phyloP scores from a whole-genome alignment of 192 early-diverging fungal genomes.

The Podila minutissima region DNA sequence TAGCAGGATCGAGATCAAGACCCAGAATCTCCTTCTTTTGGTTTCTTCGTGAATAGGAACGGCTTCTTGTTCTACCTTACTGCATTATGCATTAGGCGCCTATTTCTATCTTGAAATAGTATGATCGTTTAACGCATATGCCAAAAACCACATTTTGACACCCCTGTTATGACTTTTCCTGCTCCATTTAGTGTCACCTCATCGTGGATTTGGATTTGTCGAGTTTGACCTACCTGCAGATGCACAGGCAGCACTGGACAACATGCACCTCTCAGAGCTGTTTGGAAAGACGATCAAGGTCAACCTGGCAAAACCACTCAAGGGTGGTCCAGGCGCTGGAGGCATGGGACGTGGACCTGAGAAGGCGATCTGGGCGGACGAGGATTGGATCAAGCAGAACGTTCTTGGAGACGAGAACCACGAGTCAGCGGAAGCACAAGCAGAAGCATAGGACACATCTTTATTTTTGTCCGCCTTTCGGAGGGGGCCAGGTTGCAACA shows the following conservation, averaged over 20 bases:
- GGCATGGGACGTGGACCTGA: conserved; percentile 45
- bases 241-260: conserved; percentile 90
- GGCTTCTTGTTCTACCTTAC: not conserved
- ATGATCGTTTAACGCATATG: not conserved
- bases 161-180: not conserved
- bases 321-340: conserved; percentile 54
- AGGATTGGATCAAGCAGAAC: conserved; percentile 48
- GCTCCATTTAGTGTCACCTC: conserved; percentile 61
- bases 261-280: conserved; percentile 93
- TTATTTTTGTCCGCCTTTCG: not conserved
- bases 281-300: conserved; percentile 91
- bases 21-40: too few relatives aligned
- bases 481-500: too few relatives aligned
- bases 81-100: too few relatives aligned
- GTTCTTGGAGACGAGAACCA: conserved; percentile 20
- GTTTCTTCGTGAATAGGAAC: too few relatives aligned
- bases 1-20: too few relatives aligned
- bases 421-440: not conserved
- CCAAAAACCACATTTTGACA: not conserved
- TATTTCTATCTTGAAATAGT: too few relatives aligned
- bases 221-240: conserved; percentile 90
- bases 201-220: conserved; percentile 96
- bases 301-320: conserved; percentile 78
- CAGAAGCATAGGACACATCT: not conserved
- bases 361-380: conserved; percentile 50